Conservation (phyloP, 2,329 filamentous ascomycete genomes). For the Rhynchosporium secalis region DNA sequence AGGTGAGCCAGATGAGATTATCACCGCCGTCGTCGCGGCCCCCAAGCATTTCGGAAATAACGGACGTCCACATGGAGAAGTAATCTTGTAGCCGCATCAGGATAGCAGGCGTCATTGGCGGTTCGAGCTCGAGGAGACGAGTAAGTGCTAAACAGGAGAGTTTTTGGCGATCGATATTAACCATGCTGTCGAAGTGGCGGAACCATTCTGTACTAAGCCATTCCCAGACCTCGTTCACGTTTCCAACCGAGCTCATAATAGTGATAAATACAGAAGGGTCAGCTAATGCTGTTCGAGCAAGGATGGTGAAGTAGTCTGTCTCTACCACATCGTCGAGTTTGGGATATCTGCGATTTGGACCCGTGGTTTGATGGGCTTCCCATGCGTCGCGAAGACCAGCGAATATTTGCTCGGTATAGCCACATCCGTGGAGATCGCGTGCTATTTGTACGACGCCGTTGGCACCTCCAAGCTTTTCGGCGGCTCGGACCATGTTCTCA, state of each 20-base stretch:
- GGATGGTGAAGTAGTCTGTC: constrained; percentile 80
- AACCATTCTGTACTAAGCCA: constrained; percentile 69
- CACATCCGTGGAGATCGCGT: constrained; percentile 63
- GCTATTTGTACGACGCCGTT: constrained; percentile 63
- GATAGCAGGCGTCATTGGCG: constrained; percentile 53
- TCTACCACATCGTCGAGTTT: constrained; percentile 74
- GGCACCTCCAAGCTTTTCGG: constrained; percentile 60
- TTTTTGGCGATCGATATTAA: constrained; percentile 65
- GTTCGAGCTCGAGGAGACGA: constrained; percentile 64
- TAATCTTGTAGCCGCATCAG: constrained; percentile 68
- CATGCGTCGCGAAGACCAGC: constrained; percentile 66
- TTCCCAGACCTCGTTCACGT: constrained; percentile 53
- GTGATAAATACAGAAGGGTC: constrained; percentile 70
- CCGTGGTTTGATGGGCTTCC: constrained; percentile 77
- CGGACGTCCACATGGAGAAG: constrained; percentile 72
- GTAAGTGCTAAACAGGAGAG: constrained; percentile 73
- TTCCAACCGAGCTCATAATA: constrained; percentile 48
- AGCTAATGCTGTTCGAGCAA: constrained; percentile 75
- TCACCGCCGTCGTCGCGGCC: constrained; percentile 54
- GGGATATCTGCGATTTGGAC: constrained; percentile 70
- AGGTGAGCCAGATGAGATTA: constrained; percentile 49
- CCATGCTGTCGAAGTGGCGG: constrained; percentile 65
- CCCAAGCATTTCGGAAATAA: constrained; percentile 66
- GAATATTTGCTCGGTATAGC: constrained; percentile 63
- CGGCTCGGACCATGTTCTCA: constrained; percentile 64